Percentiles rank a stretch among this genome's conserved stretches.
phyloP scores from a whole-genome alignment of 352 stramenopile species.

The Phytophthora citrophthora region DNA sequence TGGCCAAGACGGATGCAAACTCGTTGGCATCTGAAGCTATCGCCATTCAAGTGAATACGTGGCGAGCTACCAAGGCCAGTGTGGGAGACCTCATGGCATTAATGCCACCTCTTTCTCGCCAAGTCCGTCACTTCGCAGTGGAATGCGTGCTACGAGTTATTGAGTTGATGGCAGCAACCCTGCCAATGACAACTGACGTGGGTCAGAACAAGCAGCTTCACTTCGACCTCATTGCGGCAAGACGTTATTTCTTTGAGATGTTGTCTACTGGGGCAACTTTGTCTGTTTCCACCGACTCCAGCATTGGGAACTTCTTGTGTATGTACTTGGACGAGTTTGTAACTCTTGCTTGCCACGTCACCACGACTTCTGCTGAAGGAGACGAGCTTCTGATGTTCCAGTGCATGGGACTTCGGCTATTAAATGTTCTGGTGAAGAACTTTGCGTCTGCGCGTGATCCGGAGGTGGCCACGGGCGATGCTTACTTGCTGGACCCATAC shows the following conservation, averaged over 20 bases:
- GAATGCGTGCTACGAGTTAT: slow-evolving; percentile 82
- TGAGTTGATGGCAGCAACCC: slow-evolving; percentile 50
- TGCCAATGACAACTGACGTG: slow-evolving; percentile 19
- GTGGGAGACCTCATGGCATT: slow-evolving; percentile 65
- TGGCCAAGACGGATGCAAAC: slow-evolving; percentile 32
- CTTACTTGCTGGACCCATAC: slow-evolving; percentile 80
- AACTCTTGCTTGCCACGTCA: slow-evolving; percentile 79
- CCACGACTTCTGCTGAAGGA: slow-evolving; percentile 70
- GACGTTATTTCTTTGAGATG: slow-evolving; percentile 53
- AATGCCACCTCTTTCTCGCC: slow-evolving; percentile 73
- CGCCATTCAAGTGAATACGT: slow-evolving; percentile 66
- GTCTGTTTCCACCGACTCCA: slow-evolving; percentile 15
- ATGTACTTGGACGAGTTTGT: slow-evolving; percentile 92
- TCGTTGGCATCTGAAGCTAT: slow-evolving; percentile 48
- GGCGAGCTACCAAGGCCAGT: slow-evolving; percentile 72
- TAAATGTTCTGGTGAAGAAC: slow-evolving; percentile 69
- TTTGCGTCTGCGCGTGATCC: slow-evolving; percentile 70
- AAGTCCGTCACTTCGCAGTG: slow-evolving; percentile 80
- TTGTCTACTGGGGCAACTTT: slow-evolving; percentile 27
- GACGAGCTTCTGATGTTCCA: slow-evolving; percentile 85
- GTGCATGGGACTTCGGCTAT: slow-evolving; percentile 64
- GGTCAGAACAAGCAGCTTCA: slow-evolving; percentile 47
- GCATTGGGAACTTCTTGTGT: slow-evolving; percentile 70
- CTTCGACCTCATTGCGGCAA: slow-evolving; percentile 71
- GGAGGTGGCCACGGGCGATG: slow-evolving; percentile 60